Conservation (phyloP, 257 asterid genomes). For the Datura wrightii region DNA sequence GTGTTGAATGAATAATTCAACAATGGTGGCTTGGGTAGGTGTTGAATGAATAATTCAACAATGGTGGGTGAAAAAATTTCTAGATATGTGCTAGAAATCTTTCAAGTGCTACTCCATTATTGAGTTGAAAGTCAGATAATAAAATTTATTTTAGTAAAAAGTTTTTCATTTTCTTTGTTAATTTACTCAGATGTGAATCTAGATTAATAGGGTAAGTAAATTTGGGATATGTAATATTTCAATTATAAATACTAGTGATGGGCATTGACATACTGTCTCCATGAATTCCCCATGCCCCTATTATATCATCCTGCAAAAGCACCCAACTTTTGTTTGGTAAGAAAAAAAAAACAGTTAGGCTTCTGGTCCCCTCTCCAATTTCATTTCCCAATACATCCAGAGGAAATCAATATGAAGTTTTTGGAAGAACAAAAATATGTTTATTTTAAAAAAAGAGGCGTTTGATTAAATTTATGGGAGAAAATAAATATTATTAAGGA, state of each 20-base stretch:
- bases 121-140: neutral
- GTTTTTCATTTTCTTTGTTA: neutral
- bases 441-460: too few species aligned
- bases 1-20: too few species aligned
- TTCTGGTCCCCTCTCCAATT: neutral
- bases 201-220: neutral
- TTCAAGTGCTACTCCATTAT: neutral
- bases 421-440: too few species aligned
- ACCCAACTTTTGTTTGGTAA: conserved; percentile 28
- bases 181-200: neutral
- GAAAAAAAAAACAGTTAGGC: conserved; percentile 25
- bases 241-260: neutral
- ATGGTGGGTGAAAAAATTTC: too few species aligned
- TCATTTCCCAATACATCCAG: too few species aligned
- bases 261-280: neutral
- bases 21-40: too few species aligned
- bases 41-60: too few species aligned
- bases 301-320: neutral
- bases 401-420: too few species aligned
- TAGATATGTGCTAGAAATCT: too few species aligned
- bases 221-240: neutral
- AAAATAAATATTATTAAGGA: too few species aligned
- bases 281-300: neutral
- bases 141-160: too few species aligned
- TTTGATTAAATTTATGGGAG: too few species aligned